Base-by-base conservation (phyloP, 2,329 filamentous ascomycete species). In the Helotiales sp. region DNA sequence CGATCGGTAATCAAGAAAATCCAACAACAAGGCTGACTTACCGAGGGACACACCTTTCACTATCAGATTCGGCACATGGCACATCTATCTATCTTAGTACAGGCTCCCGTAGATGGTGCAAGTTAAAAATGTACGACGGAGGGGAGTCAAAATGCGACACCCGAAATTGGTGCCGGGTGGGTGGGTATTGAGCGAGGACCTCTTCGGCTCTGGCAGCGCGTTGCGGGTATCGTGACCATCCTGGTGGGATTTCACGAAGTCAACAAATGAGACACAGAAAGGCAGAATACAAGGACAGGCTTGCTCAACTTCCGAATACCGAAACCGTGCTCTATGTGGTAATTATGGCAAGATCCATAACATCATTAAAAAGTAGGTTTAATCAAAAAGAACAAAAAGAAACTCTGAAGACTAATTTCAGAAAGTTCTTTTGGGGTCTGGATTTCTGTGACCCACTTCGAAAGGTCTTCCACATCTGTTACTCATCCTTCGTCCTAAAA, bases 1-100 rank as follows among this genome's bases (percentile, higher is more conserved):
- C 60, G 63, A 40, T 68, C 17, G 43, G 61, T 68, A 68, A 68
- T 64, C 65, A 61, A 28, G n/a, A 60, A 59, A 61, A 40, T 30
- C 2, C 26, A 15, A 30, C 20, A 20, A 54, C 59, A 63, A 37
- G 61, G 57, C 61, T 67, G 61, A 63, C 34, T 22, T 45, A 13
- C 37, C 24, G 37, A 45, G 34, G 34, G 30, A 40, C 34, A 43
- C 7, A 20, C 17, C n/a, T 11, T 15, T 3, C 34, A 43, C 22
- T 43, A 43, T 45, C 55, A 20, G 22, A 52, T 22, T 66, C 67
- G 67, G 63, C 57, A 30, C n/a, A 45, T 61, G 61, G 61, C 63
- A 64, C 55, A 47, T 6, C 20, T 22, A 47, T 6, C 20, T 22
- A 15, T 32, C 20, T 57, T 24, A 26, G 20, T n/a, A 32, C 26